Base-by-base conservation (phyloP, 1,284 basidiomycete species). In the Ganoderma sp. region DNA sequence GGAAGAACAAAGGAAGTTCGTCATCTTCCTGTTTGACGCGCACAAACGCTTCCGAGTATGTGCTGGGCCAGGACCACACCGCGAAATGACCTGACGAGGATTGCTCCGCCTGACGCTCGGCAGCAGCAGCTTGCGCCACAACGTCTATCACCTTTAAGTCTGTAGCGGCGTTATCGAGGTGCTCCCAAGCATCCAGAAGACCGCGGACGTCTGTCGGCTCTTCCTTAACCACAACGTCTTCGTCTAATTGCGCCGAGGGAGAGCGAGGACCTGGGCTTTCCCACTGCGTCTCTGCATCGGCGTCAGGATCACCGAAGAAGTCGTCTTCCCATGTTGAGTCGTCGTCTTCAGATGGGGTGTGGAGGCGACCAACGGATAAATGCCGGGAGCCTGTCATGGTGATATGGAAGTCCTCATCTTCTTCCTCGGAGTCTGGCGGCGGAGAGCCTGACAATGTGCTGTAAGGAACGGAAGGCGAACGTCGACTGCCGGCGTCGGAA, bases 101-200 rank as follows among this genome's bases (percentile, higher is more conserved):
- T 34, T 72, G 67, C 28, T 68, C 71, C 54, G 67, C 68, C 64
- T 69, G 64, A 17, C 75, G 70, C 14, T 77, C 78, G 43, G 77
- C 75, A 0, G 80, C 79, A 5, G 81, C 80, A 17, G 81, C 82
- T 67, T 82, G 78, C 17, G 80, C 77, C 61, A 84, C 74, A 25
- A 83, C 78, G 70, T 83, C 79, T 28, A 81, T 76, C 34, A 84
- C 80, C 71, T 81, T 82, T 66, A 71, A 32, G 58, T 74, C 73
- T 3, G 73, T 69, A n/a, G 73, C 71, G 6, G 61, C 67, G 45
- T 67, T 73, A 32, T 79, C 78, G 14, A 87, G 81, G 73, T 87
- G 83, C 58, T 90, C 90, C 88, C 89, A 91, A 22, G 85, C 85
- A 67, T 89, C 88, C 48, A 91, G 75, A 76, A 88, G 84, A 19